phyloP scores from a whole-genome alignment of 345 rosid species.

The Populus nigra region DNA sequence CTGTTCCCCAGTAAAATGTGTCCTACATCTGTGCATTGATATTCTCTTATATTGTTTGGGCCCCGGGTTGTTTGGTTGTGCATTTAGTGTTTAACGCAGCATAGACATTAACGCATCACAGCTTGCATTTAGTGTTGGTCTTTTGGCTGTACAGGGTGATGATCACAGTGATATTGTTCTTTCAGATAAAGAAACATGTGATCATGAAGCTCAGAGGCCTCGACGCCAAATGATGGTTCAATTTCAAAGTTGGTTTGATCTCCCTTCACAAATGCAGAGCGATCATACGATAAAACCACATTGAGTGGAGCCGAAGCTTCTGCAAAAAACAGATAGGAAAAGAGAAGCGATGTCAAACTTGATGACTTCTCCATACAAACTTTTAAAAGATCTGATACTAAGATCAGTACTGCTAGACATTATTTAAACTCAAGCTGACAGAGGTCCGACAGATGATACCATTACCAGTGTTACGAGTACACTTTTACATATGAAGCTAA shows the following conservation, averaged over 20 bases:
- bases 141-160: slow-evolving; percentile 47
- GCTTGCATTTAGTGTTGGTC: background rate
- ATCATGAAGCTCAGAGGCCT: slow-evolving; percentile 75
- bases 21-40: background rate
- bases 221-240: slow-evolving; percentile 63
- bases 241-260: too few species aligned
- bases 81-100: background rate
- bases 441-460: background rate
- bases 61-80: background rate
- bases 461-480: background rate
- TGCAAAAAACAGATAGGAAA: background rate
- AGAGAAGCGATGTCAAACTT: background rate
- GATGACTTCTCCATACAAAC: background rate
- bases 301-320: background rate
- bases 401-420: background rate
- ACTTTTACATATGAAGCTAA: too few species aligned
- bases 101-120: too few species aligned
- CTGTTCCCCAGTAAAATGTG: background rate
- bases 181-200: slow-evolving; percentile 50
- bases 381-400: background rate
- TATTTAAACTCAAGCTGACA: background rate
- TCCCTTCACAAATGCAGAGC: too few species aligned
- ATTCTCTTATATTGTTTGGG: background rate
- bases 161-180: slow-evolving; percentile 42
- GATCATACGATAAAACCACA: too few species aligned